These are phyloP conservation scores for Elongisporangium prolatum DNA, from an alignment of 352 stramenopile species.

Conservation along the genomic window DNA sequence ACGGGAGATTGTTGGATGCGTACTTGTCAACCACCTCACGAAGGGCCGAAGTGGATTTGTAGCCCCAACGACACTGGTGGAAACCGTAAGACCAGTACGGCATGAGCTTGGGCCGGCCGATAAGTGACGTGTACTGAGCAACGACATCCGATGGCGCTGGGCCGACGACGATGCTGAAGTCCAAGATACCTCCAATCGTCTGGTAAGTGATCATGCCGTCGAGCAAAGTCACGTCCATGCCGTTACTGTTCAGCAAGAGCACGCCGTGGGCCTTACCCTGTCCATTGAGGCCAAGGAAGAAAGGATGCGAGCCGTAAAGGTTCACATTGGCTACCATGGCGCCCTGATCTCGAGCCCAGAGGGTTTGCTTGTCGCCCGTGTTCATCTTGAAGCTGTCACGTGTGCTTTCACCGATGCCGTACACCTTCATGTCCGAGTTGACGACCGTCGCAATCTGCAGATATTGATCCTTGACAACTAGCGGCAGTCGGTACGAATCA, in stretches of 20 bases:
- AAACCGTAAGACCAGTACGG: slow-evolving; percentile 74
- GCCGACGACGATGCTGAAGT: slow-evolving; percentile 53
- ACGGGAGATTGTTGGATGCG: slow-evolving; percentile 28
- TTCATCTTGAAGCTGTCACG: slow-evolving; percentile 28
- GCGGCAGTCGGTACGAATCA: slow-evolving; percentile 28
- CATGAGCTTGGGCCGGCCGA: slow-evolving; percentile 50
- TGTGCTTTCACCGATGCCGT: slow-evolving; percentile 37
- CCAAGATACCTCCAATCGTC: slow-evolving; percentile 49
- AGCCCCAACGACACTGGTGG: slow-evolving; percentile 58
- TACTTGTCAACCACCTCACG: slow-evolving; percentile 40
- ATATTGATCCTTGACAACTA: slow-evolving; percentile 42
- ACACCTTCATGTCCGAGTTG: slow-evolving; percentile 21
- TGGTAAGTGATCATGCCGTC: slow-evolving; percentile 39
- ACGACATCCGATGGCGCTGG: slow-evolving; percentile 35
- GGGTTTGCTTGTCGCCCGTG: slow-evolving; percentile 42
- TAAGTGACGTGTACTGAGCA: slow-evolving; percentile 47
- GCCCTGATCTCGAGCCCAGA: slow-evolving; percentile 36
- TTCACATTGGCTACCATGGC: slow-evolving; percentile 29
- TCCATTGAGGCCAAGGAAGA: slow-evolving; percentile 44
- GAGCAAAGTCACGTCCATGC: slow-evolving; percentile 57
- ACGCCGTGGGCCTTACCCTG: slow-evolving; percentile 39
- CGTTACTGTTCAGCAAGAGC: slow-evolving; percentile 57
- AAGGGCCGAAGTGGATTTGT: slow-evolving; percentile 20
- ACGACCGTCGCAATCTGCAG: slow-evolving; percentile 26
- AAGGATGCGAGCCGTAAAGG: slow-evolving; percentile 57